Base-by-base conservation (phyloP, 768 basidiomycete species). In the Kwoniella sp. region DNA sequence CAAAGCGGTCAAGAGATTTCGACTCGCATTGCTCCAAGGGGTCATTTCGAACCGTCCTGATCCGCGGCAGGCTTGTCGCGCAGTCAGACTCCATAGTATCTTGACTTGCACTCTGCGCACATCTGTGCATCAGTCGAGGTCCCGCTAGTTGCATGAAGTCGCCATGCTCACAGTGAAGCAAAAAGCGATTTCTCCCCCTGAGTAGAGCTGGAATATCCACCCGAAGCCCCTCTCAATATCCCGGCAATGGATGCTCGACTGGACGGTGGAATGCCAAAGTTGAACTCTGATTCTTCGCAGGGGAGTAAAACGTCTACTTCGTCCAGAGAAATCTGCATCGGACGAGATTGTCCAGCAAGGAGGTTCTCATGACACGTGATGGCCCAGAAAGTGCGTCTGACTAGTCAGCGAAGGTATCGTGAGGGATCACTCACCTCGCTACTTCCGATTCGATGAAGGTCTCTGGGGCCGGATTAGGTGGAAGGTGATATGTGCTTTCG, bases 221-320 rank as follows among this genome's bases (percentile, higher is more conserved):
- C 52, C 2, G 37, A 13, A 10, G 58, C 15, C 6, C 22, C 46
- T 10, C 61, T 47, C 17, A 65, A 26, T 3, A 55, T 59, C n/a
- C 64, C 64, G 15, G 64, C 56, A 17, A 65, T 58, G 17, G 64
- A 65, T 17, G 64, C 57, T 48, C 64, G 8, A 21, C 26, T 52
- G 6, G 25, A 46, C 2, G 64, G 64, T 24, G 50, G 57, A 7
- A 59, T 59, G 9, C 64, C 64, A 46, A 65, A 65, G 27, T 58
- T 65, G 52, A 65, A 65, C 13, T 65, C 64, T 48, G 64, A 65
- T 50, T 65, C 64, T 55, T 65, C 64, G 37, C 64, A 65, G 3
- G 64, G 64, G 12, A 65, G 49, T 2, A 65, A 52, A 21, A 65
- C 64, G 58, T 65, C 64, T 5, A 65, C 55, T 44, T 65, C 64